phyloP scores from a whole-genome alignment of 1,284 basidiomycete genomes.

The Austroboletus niveus region DNA sequence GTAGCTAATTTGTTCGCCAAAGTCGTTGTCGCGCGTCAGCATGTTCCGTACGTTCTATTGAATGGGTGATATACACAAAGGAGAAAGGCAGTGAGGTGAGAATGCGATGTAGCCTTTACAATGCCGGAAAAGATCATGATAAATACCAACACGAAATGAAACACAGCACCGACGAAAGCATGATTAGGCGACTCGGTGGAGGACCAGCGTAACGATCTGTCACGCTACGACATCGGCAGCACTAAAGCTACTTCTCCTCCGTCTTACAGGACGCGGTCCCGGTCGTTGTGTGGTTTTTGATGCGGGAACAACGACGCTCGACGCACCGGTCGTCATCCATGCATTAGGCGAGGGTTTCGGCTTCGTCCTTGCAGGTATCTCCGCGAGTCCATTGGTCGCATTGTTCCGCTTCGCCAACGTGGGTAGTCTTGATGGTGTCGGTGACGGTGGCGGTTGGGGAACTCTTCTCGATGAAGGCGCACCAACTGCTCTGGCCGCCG shows the following conservation, averaged over 20 bases:
- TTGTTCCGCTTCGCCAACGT: conserved; percentile 63
- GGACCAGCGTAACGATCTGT: conserved; percentile 7
- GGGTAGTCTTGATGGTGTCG: conserved; percentile 71
- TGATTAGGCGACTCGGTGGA: conserved; percentile 6
- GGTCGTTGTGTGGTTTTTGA: conserved; percentile 66
- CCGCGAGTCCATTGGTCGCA: conserved; percentile 48
- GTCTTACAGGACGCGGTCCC: conserved; percentile 62
- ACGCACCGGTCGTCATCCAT: conserved; percentile 73
- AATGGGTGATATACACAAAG: conserved; percentile 21
- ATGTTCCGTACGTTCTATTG: conserved; percentile 12
- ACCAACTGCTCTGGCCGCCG: conserved; percentile 38
- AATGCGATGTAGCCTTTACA: conserved; percentile 30
- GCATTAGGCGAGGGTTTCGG: conserved; percentile 46
- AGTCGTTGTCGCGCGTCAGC: neutral
- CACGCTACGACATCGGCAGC: conserved; percentile 75
- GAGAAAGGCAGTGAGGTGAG: conserved; percentile 7
- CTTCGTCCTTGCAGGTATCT: conserved; percentile 40
- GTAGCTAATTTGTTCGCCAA: neutral
- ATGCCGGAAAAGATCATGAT: conserved; percentile 29
- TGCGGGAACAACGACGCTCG: conserved; percentile 63
- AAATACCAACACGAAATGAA: conserved; percentile 25
- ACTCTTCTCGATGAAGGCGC: conserved; percentile 40
- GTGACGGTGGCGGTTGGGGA: conserved; percentile 48
- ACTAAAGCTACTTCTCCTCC: conserved; percentile 80
- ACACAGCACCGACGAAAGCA: conserved; percentile 1